Evolutionary conservation across 1,284 basidiomycete genomes (phyloP).

Genomic region (Boletus sp.): DNA sequence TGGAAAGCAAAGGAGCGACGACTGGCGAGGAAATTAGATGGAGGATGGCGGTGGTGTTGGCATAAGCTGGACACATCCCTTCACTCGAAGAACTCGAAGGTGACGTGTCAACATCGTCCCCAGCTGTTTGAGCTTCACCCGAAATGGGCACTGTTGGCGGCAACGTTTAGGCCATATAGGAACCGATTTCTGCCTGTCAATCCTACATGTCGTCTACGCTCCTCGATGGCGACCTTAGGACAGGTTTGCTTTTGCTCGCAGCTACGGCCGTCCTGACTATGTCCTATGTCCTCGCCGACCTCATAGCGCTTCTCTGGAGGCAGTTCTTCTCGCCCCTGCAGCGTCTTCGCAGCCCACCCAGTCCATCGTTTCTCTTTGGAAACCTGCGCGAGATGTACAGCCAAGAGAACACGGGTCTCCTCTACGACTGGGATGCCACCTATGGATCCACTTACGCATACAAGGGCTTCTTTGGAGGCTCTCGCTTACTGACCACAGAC

Average conservation of each 20-base stretch:
- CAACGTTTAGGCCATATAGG: constrained; percentile 3
- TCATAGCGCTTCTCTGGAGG: constrained; percentile 34
- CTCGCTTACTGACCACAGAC: constrained; percentile 58
- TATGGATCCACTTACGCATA: constrained; percentile 55
- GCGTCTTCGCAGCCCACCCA: constrained; percentile 35
- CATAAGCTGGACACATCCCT: not conserved
- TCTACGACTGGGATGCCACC: constrained; percentile 43
- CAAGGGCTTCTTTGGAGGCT: constrained; percentile 51
- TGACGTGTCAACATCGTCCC: too few relatives aligned
- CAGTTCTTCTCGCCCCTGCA: constrained; percentile 39
- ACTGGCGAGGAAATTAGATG: constrained; percentile 18
- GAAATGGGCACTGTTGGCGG: not conserved
- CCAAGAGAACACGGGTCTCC: constrained; percentile 52
- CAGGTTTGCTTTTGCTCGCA: not conserved
- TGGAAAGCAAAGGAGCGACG: constrained; percentile 23
- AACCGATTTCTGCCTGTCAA: not conserved
- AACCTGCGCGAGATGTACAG: constrained; percentile 55
- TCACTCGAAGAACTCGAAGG: too few relatives aligned
- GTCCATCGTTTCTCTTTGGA: constrained; percentile 48
- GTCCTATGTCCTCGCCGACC: constrained; percentile 29
- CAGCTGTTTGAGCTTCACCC: too few relatives aligned
- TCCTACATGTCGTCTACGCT: not conserved
- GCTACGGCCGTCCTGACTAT: constrained; percentile 3
- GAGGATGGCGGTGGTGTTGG: constrained; percentile 16
- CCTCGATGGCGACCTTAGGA: not conserved